phyloP scores from a whole-genome alignment of 1,284 basidiomycete species.

The Cutaneotrichosporon mucoides region DNA sequence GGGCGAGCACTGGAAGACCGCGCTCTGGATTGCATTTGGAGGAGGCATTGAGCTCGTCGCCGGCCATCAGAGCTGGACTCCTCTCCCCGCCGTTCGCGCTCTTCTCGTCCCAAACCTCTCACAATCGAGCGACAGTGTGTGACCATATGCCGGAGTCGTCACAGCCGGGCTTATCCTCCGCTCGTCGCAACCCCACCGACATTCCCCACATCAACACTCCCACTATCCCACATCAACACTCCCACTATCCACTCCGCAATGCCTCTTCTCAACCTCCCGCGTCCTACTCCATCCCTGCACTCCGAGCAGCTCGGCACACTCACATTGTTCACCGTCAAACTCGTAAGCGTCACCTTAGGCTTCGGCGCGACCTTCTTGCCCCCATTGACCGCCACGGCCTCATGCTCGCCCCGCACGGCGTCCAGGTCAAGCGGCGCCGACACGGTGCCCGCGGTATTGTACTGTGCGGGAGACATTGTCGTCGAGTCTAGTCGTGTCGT shows the following conservation, averaged over 20 bases:
- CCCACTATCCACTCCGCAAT: neutral
- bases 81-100: too few relatives aligned
- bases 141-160: too few relatives aligned
- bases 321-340: conserved; percentile 48
- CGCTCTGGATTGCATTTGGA: too few relatives aligned
- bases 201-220: neutral
- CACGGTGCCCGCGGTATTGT: conserved; percentile 42
- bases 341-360: conserved; percentile 48
- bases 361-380: conserved; percentile 34
- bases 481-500: neutral
- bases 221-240: neutral
- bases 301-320: conserved; percentile 6
- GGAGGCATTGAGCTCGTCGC: too few relatives aligned
- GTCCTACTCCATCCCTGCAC: neutral
- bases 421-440: conserved; percentile 41
- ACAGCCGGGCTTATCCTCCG: neutral
- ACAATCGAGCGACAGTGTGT: too few relatives aligned
- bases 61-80: too few relatives aligned
- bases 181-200: too few relatives aligned
- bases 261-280: neutral
- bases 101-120: too few relatives aligned
- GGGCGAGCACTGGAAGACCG: too few relatives aligned
- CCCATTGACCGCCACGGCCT: conserved; percentile 28
- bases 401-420: conserved; percentile 35
- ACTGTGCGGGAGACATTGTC: conserved; percentile 17